A percentile compares a stretch with the other conserved stretches of the same genome.
These are phyloP conservation scores for Alternaria panax DNA, from an alignment of 2,329 filamentous ascomycete species.

Conservation along the genomic window DNA sequence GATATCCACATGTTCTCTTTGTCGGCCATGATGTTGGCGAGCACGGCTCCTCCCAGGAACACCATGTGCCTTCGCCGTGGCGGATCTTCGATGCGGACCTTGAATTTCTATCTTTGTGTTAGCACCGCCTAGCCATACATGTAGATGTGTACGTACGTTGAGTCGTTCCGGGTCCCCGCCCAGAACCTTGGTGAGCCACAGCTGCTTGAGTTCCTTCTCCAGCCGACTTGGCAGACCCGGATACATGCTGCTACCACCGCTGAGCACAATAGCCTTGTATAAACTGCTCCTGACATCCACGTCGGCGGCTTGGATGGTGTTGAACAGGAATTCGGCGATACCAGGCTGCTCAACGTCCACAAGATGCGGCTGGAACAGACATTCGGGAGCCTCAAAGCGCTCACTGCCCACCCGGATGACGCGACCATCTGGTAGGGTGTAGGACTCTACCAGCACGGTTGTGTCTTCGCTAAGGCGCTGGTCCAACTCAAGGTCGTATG, in stretches of 20 bases:
- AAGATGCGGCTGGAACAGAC: conserved; percentile 96
- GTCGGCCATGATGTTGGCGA: conserved; percentile 99
- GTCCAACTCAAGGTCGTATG: conserved; percentile 95
- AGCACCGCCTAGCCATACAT: conserved; percentile 18
- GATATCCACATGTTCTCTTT: conserved; percentile 99
- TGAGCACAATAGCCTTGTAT: conserved; percentile 97
- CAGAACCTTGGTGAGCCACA: conserved; percentile 93
- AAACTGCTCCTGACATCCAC: conserved; percentile 92
- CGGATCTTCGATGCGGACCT: conserved; percentile 98
- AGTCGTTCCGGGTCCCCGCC: conserved; percentile 90
- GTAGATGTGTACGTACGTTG: conserved; percentile 60
- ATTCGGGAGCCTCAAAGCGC: conserved; percentile 97
- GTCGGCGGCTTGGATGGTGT: conserved; percentile 95
- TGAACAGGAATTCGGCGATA: conserved; percentile 97
- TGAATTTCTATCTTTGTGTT: conserved; percentile 77
- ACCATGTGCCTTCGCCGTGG: conserved; percentile 98
- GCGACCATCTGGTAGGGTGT: conserved; percentile 94
- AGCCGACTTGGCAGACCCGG: conserved; percentile 90
- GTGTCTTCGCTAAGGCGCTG: conserved; percentile 96
- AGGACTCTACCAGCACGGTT: conserved; percentile 95
- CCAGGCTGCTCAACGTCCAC: conserved; percentile 97
- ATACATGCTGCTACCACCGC: conserved; percentile 98
- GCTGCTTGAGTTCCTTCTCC: conserved; percentile 98
- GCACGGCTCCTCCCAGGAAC: conserved; percentile 94
- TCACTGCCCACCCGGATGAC: conserved; percentile 97